Evolutionary conservation across 2,329 filamentous ascomycete genomes (phyloP).

Genomic region (Calonectria pauciramosa): DNA sequence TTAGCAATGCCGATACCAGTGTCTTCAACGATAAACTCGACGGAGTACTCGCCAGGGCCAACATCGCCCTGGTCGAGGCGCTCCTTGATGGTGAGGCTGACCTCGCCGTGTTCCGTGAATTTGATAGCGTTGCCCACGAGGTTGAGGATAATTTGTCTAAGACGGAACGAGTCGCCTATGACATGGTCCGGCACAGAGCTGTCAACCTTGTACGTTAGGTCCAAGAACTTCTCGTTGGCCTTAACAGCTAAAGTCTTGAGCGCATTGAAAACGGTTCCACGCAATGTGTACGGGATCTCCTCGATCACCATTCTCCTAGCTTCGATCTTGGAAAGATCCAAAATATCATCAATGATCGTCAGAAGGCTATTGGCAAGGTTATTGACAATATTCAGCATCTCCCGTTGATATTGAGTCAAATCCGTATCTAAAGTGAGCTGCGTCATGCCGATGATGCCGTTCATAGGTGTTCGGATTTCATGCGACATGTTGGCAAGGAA

Average conservation of each 20-base stretch:
- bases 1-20: conserved; percentile 97
- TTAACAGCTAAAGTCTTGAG: conserved; percentile 97
- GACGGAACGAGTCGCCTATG: conserved; percentile 94
- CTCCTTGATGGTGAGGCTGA: conserved; percentile 90
- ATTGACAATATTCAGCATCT: conserved; percentile 99
- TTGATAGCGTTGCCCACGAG: conserved; percentile 99
- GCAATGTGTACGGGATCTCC: conserved; percentile 94
- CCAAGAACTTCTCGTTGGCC: conserved; percentile 94
- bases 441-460: conserved; percentile 98
- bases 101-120: conserved; percentile 96
- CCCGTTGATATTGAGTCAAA: conserved; percentile 92
- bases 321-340: conserved; percentile 86
- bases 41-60: conserved; percentile 83
- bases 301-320: conserved; percentile 98
- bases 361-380: conserved; percentile 95
- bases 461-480: conserved; percentile 91
- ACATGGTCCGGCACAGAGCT: conserved; percentile 95
- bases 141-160: conserved; percentile 97
- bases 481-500: conserved; percentile 97
- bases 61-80: conserved; percentile 74
- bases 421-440: conserved; percentile 96
- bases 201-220: conserved; percentile 93
- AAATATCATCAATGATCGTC: conserved; percentile 92
- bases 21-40: conserved; percentile 95
- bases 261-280: conserved; percentile 96